Evolutionary conservation across 2,329 filamentous ascomycete genomes (phyloP), one percentile per base, ranked within the genome.

Genomic region (Fusarium begoniae): DNA sequence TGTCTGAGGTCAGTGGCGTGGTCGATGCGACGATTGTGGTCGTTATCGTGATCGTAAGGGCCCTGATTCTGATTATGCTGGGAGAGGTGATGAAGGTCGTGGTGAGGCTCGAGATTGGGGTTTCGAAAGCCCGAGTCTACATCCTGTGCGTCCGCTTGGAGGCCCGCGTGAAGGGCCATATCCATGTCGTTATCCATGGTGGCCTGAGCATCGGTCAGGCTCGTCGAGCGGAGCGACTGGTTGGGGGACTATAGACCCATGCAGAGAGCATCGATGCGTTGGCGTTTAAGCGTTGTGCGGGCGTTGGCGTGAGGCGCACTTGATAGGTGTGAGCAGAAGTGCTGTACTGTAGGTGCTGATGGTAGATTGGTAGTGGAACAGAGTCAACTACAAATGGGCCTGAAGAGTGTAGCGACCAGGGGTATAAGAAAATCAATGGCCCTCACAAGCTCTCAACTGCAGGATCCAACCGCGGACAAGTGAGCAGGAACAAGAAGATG

Each of bases 241-340:
- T 82, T 79, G 80, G 80, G 80, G 81, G 79, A 80, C 80, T 80
- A 82, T 74, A 82, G 79, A 82, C 81, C 82, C 83, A 85, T 83
- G 84, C 83, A 84, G 80, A 80, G 80, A 81, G 82, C 83, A 85
- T 86, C 81, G 84, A 85, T 85, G 84, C 82, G 85, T 83, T 85
- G 84, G 83, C 83, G 77, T 75, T 70, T 71, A 68, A 69, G 70
- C 62, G 72, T 73, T 75, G 71, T 68, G 84, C 84, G 83, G 81
- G 77, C 75, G 75, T 77, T 75, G 66, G 69, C 41, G 72, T 70
- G 69, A 74, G 69, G 72, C 58, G 66, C 70, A 75, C 56, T 75
- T 57, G 56, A 75, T 73, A 75, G 72, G 73, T 70, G 73, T 73
- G 66, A 75, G 73, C 32, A 63, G 44, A 72, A 38, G 69, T 73